These are phyloP conservation scores for Phaeosphaeria sp. DNA, from an alignment of 2,329 filamentous ascomycete genomes.

Conservation along the genomic window DNA sequence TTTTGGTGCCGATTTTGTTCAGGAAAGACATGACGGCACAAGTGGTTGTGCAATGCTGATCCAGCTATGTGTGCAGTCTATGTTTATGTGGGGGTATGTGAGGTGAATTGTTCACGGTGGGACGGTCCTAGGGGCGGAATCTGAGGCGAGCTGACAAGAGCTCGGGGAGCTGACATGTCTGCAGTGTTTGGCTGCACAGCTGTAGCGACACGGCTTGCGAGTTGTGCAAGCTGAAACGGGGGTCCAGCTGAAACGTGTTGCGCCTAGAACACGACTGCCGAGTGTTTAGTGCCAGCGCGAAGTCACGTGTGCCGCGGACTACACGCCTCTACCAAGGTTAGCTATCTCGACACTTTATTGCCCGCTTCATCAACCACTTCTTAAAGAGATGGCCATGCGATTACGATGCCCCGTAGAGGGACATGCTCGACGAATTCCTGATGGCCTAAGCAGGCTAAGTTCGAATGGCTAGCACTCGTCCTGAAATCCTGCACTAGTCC, in stretches of 20 bases:
- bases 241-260: not conserved
- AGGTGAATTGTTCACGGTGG: not conserved
- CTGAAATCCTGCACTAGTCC: too few species aligned
- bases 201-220: not conserved
- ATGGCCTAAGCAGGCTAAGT: too few species aligned
- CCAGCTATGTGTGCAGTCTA: not conserved
- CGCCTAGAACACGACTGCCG: not conserved
- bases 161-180: not conserved
- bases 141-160: not conserved
- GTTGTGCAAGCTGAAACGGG: not conserved
- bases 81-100: not conserved
- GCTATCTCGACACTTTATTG: too few species aligned
- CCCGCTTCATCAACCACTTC: too few species aligned
- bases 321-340: too few species aligned
- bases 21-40: conserved; percentile 2
- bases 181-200: not conserved
- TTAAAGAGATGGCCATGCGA: too few species aligned
- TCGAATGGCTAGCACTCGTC: too few species aligned
- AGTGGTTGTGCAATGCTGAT: not conserved
- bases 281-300: not conserved
- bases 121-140: not conserved
- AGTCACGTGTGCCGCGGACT: not conserved
- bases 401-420: too few species aligned
- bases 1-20: conserved; percentile 46
- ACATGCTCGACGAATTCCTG: too few species aligned